A percentile compares a stretch with the other conserved stretches of the same genome.
These are phyloP conservation scores for Conoideocrella luteorostrata DNA, from an alignment of 2,329 filamentous ascomycete genomes.

Conservation along the genomic window DNA sequence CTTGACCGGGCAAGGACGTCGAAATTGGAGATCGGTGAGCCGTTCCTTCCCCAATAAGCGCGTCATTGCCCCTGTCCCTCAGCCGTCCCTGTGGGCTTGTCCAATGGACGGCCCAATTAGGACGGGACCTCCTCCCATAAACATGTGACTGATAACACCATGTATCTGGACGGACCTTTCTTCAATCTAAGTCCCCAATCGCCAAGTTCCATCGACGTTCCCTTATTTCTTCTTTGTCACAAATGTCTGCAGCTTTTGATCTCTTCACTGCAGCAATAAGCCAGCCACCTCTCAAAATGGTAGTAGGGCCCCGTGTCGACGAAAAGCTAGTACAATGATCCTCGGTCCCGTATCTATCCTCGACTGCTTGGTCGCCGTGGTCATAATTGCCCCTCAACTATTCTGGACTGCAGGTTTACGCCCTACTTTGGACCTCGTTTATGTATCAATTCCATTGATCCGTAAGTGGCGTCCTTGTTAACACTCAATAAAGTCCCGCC, in stretches of 20 bases:
- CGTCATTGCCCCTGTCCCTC: background rate
- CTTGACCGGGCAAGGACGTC: too few relatives aligned
- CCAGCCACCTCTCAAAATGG: background rate
- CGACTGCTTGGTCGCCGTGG: slow-evolving; percentile 67
- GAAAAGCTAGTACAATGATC: slow-evolving; percentile 47
- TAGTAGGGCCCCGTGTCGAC: background rate
- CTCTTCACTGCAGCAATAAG: too few relatives aligned
- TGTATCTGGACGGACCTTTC: too few relatives aligned
- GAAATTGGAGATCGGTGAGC: background rate
- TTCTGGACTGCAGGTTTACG: slow-evolving; percentile 60
- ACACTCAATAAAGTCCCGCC: background rate
- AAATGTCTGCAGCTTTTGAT: too few relatives aligned
- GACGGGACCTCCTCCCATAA: background rate
- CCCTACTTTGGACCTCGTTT: slow-evolving; percentile 49
- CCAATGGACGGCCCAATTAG: background rate
- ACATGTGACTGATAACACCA: slow-evolving; percentile 6
- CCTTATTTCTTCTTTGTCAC: too few relatives aligned
- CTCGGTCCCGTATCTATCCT: slow-evolving; percentile 67
- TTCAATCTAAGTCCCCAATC: too few relatives aligned
- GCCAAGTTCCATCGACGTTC: background rate
- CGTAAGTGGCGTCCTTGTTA: background rate
- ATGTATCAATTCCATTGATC: slow-evolving; percentile 62
- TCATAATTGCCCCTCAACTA: slow-evolving; percentile 66
- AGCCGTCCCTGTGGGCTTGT: background rate
- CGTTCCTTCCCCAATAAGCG: too few relatives aligned